Percentiles rank a stretch among this genome's conserved stretches.
These are phyloP conservation scores for Xenosphaeropsis pyriputrescens DNA, from an alignment of 2,329 filamentous ascomycete species.

Conservation along the genomic window DNA sequence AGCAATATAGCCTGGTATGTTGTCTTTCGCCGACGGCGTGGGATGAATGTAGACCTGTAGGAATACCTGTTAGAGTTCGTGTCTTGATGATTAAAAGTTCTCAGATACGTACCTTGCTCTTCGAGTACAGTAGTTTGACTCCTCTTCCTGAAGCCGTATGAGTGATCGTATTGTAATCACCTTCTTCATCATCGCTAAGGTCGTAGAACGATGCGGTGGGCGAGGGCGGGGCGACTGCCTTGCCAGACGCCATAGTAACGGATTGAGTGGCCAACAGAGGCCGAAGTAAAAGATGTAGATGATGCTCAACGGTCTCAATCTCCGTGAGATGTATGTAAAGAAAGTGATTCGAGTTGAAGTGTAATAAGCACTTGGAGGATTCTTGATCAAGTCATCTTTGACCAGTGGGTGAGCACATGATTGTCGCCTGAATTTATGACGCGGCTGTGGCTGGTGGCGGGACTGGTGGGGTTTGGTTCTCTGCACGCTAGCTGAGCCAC, in stretches of 20 bases:
- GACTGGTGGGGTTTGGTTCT: too few relatives aligned
- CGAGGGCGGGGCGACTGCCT: constrained; percentile 33
- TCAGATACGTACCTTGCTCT: constrained; percentile 63
- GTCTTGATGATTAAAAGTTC: too few relatives aligned
- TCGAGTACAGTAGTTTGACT: constrained; percentile 87
- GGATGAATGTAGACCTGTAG: constrained; percentile 89
- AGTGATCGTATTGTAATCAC: constrained; percentile 86
- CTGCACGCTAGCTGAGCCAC: too few relatives aligned
- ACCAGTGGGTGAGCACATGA: too few relatives aligned
- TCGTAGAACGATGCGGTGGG: constrained; percentile 86
- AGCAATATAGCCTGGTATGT: constrained; percentile 86
- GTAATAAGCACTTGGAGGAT: too few relatives aligned
- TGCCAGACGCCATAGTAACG: constrained; percentile 15
- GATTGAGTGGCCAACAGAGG: neutral
- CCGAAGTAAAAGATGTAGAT: too few relatives aligned
- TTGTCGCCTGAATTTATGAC: too few relatives aligned
- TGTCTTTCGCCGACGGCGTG: constrained; percentile 84
- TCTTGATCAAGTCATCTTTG: too few relatives aligned
- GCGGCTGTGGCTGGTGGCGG: too few relatives aligned
- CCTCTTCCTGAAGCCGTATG: constrained; percentile 64
- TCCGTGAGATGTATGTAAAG: too few relatives aligned
- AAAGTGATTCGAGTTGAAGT: too few relatives aligned
- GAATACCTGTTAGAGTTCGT: neutral
- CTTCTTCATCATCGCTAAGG: constrained; percentile 91
- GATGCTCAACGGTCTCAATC: too few relatives aligned